A percentile compares a stretch with the other conserved stretches of the same genome.
Evolutionary conservation across 106 monocot genomes (phyloP).

Genomic region (Dendrobium huoshanense): DNA sequence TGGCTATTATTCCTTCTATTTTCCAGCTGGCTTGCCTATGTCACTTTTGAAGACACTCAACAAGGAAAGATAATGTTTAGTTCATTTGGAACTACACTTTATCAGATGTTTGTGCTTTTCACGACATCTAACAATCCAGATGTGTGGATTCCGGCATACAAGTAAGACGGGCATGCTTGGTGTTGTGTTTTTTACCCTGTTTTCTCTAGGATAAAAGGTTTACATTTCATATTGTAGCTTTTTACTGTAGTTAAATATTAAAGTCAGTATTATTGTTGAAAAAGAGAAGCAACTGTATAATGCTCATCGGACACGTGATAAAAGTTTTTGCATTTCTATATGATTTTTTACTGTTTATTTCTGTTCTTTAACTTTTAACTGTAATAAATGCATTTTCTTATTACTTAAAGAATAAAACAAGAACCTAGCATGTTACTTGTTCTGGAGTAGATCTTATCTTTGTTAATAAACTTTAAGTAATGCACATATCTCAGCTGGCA

Average conservation of each 20-base stretch:
- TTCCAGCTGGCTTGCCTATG: constrained; percentile 93
- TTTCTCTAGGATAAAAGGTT: neutral
- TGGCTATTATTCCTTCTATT: constrained; percentile 77
- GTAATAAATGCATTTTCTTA: neutral
- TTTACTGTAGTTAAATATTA: neutral
- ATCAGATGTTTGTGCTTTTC: constrained; percentile 98
- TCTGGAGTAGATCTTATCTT: neutral
- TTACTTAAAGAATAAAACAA: neutral
- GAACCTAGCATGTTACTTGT: neutral
- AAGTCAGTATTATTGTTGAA: neutral
- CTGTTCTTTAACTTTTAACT: neutral
- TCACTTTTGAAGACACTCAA: constrained; percentile 90
- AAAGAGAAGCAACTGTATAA: neutral
- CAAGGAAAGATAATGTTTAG: constrained; percentile 76
- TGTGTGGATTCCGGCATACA: constrained; percentile 99
- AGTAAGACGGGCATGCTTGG: constrained; percentile 38
- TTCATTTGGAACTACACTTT: constrained; percentile 79
- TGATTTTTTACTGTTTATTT: neutral
- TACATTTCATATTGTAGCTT: neutral
- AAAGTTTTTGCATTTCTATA: neutral
- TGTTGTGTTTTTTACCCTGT: neutral
- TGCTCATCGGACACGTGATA: neutral
- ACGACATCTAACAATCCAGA: constrained; percentile 99
- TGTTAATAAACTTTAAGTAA: neutral
- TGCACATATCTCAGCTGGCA: neutral